These are phyloP conservation scores for Blastocystis sp. DNA, from an alignment of 352 stramenopile species.

Conservation along the genomic window DNA sequence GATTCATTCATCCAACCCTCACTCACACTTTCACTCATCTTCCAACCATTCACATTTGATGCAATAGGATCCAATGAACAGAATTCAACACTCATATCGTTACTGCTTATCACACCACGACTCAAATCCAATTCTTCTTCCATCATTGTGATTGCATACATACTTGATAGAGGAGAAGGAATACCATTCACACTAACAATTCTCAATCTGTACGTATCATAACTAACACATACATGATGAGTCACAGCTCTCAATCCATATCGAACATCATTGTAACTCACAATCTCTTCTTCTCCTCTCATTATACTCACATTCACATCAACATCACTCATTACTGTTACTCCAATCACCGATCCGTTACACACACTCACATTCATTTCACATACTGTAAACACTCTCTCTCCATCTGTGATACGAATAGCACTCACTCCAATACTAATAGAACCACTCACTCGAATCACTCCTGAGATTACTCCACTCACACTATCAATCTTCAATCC, in stretches of 20 bases:
- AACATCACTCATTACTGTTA: not conserved
- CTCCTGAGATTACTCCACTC: not conserved
- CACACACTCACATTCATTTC: not conserved
- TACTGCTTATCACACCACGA: not conserved
- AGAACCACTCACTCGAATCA: not conserved
- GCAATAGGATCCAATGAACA: not conserved
- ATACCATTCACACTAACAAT: too few species aligned
- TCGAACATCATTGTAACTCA: too few species aligned
- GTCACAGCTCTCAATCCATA: too few species aligned
- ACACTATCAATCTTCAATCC: not conserved
- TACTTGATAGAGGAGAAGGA: not conserved
- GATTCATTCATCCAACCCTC: not conserved
- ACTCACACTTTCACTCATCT: not conserved
- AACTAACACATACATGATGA: too few species aligned
- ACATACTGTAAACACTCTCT: not conserved
- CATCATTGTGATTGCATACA: not conserved
- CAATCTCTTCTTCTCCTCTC: not conserved
- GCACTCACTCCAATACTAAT: not conserved
- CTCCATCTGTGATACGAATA: not conserved
- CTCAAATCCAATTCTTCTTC: not conserved
- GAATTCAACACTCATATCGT: not conserved
- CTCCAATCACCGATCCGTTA: not conserved
- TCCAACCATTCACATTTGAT: not conserved
- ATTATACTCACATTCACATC: not conserved
- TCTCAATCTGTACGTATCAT: too few species aligned